phyloP scores from a whole-genome alignment of 257 asterid species.

The Pogostemon cablin region DNA sequence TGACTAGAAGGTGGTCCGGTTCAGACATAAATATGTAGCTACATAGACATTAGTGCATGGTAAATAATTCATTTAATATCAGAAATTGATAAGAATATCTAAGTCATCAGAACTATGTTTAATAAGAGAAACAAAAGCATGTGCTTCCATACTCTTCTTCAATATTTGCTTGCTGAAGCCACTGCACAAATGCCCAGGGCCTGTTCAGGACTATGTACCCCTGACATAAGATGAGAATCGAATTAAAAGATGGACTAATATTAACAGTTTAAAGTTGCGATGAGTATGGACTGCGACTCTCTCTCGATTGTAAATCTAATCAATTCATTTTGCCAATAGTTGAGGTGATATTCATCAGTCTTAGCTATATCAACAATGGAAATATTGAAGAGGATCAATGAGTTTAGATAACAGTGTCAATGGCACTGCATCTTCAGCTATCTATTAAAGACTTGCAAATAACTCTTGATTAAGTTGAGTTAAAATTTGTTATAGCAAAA shows the following conservation, averaged over 20 bases:
- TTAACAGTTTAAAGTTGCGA: background rate
- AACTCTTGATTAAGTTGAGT: background rate
- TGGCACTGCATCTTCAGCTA: constrained; percentile 4
- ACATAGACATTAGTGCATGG: constrained; percentile 26
- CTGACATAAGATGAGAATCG: constrained; percentile 45
- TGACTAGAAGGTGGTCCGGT: constrained; percentile 91
- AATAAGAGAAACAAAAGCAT: constrained; percentile 7
- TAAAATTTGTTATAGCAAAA: background rate
- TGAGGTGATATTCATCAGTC: background rate
- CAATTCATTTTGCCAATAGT: constrained; percentile 9
- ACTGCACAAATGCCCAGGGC: constrained; percentile 99
- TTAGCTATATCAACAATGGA: background rate
- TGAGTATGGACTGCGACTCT: background rate
- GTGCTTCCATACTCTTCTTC: constrained; percentile 75
- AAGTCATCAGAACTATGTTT: background rate
- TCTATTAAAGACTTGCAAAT: background rate
- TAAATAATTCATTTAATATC: constrained; percentile 6
- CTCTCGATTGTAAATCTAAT: constrained; percentile 15
- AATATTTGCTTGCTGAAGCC: constrained; percentile 91
- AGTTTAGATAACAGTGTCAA: constrained; percentile 1
- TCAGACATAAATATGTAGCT: constrained; percentile 96
- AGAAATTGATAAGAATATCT: constrained; percentile 16
- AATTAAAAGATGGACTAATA: constrained; percentile 22
- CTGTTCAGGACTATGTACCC: constrained; percentile 96
- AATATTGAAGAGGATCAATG: constrained; percentile 15